A percentile compares a stretch with the other conserved stretches of the same genome.
Conservation (phyloP, 768 basidiomycete species). For the Saitozyma podzolica region DNA sequence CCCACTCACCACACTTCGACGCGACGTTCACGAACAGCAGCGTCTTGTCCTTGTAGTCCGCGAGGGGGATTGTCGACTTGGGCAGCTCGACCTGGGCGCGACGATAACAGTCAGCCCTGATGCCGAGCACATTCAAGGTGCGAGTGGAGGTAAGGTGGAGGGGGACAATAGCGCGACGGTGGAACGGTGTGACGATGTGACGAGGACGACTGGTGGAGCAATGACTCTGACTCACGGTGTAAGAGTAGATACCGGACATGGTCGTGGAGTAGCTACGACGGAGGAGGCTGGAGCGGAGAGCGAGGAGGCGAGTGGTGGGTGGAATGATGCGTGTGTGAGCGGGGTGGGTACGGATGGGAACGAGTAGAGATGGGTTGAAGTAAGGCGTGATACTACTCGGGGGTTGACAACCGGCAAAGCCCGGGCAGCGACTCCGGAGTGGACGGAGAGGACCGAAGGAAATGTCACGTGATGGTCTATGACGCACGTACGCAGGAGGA, state of each 20-base stretch:
- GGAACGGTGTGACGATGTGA: no score
- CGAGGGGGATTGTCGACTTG: conserved; percentile 33
- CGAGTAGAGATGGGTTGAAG: no score
- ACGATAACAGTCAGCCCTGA: neutral
- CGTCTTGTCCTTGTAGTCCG: conserved; percentile 45
- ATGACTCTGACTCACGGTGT: conserved; percentile 25
- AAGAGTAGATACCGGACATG: conserved; percentile 47
- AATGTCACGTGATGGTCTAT: no score
- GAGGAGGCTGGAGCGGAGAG: conserved; percentile 49
- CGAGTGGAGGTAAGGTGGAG: neutral
- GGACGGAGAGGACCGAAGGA: no score
- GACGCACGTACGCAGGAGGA: no score
- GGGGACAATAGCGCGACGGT: neutral
- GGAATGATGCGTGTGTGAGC: no score
- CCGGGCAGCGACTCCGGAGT: no score
- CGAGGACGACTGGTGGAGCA: neutral
- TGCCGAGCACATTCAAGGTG: neutral
- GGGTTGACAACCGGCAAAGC: no score
- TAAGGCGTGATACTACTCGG: no score
- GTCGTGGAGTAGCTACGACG: conserved; percentile 6
- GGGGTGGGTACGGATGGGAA: no score
- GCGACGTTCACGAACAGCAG: conserved; percentile 53
- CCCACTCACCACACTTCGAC: conserved; percentile 47
- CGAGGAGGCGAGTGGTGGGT: neutral
- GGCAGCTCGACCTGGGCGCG: conserved; percentile 41